A percentile compares a stretch with the other conserved stretches of the same genome.
phyloP scores from a whole-genome alignment of 768 basidiomycete species.

The Mycena venus region DNA sequence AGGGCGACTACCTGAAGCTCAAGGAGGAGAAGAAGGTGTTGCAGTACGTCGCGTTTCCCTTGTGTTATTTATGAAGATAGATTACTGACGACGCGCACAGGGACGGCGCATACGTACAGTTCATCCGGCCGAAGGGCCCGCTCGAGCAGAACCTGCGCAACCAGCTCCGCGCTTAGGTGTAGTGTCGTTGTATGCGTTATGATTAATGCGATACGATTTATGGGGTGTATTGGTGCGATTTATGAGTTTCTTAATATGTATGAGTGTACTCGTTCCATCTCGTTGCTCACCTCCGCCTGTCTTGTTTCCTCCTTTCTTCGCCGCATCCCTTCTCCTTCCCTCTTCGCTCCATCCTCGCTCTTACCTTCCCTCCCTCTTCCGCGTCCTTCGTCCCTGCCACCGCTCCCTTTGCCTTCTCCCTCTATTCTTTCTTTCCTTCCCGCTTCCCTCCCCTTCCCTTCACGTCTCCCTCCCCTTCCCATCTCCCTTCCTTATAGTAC shows the following conservation, averaged over 20 bases:
- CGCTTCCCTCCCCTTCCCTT: background rate
- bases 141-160: conserved; percentile 88
- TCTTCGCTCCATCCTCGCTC: no score
- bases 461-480: background rate
- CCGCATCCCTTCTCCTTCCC: background rate
- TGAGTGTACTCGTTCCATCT: no score
- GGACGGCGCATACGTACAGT: conserved; percentile 97
- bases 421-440: no score
- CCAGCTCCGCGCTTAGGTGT: conserved; percentile 78
- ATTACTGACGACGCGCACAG: conserved; percentile 50
- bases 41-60: conserved; percentile 60
- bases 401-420: no score
- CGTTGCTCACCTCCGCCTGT: no score
- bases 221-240: conserved; percentile 4
- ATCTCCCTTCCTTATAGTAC: no score
- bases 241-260: background rate
- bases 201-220: conserved; percentile 14
- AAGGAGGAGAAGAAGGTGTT: conserved; percentile 93
- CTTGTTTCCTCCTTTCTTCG: background rate
- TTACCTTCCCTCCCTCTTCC: background rate
- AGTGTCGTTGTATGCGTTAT: background rate
- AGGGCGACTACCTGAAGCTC: conserved; percentile 88
- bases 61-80: background rate
- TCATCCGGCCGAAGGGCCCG: conserved; percentile 89
- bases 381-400: background rate